Percentiles rank a stretch among this genome's conserved stretches.
phyloP scores from a whole-genome alignment of 257 asterid species.

The Petunia axillaris region DNA sequence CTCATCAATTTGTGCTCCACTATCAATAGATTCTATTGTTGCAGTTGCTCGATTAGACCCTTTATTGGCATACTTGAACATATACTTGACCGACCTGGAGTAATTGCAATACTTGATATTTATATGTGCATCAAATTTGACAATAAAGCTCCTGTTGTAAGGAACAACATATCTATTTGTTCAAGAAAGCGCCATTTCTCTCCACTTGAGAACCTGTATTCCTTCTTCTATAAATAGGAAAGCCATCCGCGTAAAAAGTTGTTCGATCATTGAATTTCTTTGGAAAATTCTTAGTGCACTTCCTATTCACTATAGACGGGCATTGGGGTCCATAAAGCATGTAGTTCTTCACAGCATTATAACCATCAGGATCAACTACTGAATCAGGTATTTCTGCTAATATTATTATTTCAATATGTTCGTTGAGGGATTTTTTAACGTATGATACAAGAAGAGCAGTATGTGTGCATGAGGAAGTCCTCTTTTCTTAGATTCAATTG shows the following conservation, averaged over 20 bases:
- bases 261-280: background rate
- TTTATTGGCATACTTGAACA: too few relatives aligned
- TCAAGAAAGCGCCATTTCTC: background rate
- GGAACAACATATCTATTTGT: background rate
- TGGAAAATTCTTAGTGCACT: background rate
- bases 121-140: too few relatives aligned
- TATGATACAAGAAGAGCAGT: background rate
- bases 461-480: background rate
- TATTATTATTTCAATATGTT: background rate
- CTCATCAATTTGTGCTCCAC: background rate
- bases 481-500: background rate
- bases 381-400: background rate
- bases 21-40: too few relatives aligned
- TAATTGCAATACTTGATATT: background rate
- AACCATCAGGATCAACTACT: too few relatives aligned
- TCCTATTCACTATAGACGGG: conserved; percentile 6
- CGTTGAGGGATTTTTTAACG: background rate
- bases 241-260: background rate
- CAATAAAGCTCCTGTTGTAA: background rate
- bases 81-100: too few relatives aligned
- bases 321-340: background rate
- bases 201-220: background rate
- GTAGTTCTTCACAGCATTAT: too few relatives aligned
- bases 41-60: too few relatives aligned
- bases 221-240: background rate